Evolutionary conservation across 2,329 filamentous ascomycete species (phyloP).

Genomic region (Aspergillus aculeatinus): DNA sequence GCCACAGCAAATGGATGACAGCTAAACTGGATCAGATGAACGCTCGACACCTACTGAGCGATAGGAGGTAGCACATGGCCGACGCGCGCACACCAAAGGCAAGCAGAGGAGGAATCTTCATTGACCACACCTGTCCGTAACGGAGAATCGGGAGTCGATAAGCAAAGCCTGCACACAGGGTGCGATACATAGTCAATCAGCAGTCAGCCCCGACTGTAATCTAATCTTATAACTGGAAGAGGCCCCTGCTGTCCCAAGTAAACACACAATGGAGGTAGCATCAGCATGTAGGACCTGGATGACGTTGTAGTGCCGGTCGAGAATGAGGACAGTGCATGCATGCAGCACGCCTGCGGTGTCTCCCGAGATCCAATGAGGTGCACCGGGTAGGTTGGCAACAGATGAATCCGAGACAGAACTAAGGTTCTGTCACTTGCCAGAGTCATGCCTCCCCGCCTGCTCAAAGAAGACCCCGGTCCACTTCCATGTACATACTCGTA

Average conservation of each 20-base stretch:
- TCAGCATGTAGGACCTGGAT: constrained; percentile 4
- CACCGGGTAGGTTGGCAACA: not conserved
- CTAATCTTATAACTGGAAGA: not conserved
- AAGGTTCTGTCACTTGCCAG: not conserved
- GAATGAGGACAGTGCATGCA: constrained; percentile 2
- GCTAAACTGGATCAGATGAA: no score
- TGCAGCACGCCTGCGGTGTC: constrained; percentile 1
- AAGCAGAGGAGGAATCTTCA: no score
- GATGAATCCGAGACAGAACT: constrained; percentile 3
- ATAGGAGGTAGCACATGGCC: no score
- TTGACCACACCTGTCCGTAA: no score
- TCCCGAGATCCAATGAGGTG: not conserved
- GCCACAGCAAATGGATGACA: no score
- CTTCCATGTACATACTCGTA: not conserved
- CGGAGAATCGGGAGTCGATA: no score
- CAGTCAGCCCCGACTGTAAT: no score
- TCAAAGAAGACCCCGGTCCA: not conserved
- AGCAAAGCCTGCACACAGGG: no score
- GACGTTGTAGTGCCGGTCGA: not conserved
- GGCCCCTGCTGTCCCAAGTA: not conserved
- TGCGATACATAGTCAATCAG: no score
- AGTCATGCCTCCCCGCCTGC: not conserved
- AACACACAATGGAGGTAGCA: not conserved
- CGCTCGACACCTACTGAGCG: no score
- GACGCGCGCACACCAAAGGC: no score